Base-by-base conservation (phyloP, 306 rosid species). In the Acacia acuminata region DNA sequence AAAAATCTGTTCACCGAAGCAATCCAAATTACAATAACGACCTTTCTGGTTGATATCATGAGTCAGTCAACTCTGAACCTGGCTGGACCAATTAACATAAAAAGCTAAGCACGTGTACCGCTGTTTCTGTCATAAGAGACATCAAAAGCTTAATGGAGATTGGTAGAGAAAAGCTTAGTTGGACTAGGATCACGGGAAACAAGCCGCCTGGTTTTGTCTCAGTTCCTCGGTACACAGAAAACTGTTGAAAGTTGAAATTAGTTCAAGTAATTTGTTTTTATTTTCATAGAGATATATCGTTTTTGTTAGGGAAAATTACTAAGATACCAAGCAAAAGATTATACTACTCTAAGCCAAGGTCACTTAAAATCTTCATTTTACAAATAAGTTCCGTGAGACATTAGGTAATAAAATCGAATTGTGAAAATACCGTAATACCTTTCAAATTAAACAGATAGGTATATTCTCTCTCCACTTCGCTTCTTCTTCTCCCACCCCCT, bases 181-280 rank as follows among this genome's bases (percentile, higher is more conserved):
- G 77, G n/a, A 9, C 10, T n/a, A n/a, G 27, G 66, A 25, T 64
- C 67, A 75, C 65, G 67, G 73, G 65, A 78, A 85, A 79, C 0
- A 66, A 55, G 53, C 58, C 34, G 72, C 45, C 8, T 47, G 16
- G 47, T 43, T 48, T 67, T 34, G 76, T 74, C n/a, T 73, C 56
- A 8, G 8, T 8, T 55, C 9, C 27, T n/a, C 14, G 13, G 14
- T n/a, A n/a, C 64, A 22, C 0, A 71, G 30, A 71, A 71, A 22
- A 22, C 75, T 24, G 53, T 47, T 47, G 53, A 47, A 36, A 36
- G 60, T 53, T 5, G 17, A 53, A 53, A 53, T n/a, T 22, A 22
- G 4, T 10, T 58, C 64, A 58, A 22, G 14, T 22, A 22, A 7
- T 58, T 58, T 58, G 64, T 58, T 58, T 22, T 22, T 24, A 58